Evolutionary conservation across 164 flowering plant species (phyloP).

Genomic region (Houttuynia cordata): DNA sequence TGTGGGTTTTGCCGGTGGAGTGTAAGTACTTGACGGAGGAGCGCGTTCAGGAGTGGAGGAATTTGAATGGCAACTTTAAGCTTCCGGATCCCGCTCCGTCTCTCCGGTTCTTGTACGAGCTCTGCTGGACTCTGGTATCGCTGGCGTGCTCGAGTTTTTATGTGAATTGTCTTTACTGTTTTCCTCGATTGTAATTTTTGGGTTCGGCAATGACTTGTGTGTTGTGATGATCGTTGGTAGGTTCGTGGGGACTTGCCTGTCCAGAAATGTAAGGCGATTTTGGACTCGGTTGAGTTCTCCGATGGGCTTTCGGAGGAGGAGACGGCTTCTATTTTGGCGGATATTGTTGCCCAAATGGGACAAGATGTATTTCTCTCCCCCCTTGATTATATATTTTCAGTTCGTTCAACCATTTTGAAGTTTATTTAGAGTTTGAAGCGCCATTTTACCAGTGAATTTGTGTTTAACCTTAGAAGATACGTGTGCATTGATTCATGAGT

Average conservation of each 20-base stretch:
- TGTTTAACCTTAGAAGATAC: no score
- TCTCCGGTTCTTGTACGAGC: conserved; percentile 83
- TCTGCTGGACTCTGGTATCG: conserved; percentile 57
- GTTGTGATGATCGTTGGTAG: conserved; percentile 20
- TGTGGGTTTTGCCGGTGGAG: conserved; percentile 61
- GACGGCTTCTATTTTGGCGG: conserved; percentile 63
- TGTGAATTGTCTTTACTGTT: not conserved
- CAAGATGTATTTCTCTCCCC: conserved; percentile 42
- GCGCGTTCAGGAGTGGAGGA: conserved; percentile 54
- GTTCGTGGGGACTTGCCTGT: conserved; percentile 75
- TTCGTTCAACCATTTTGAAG: not conserved
- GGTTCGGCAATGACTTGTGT: not conserved
- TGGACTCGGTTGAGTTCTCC: conserved; percentile 61
- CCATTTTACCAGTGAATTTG: not conserved
- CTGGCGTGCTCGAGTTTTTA: not conserved
- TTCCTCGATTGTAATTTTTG: not conserved
- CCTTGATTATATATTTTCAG: not conserved
- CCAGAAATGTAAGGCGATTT: conserved; percentile 60
- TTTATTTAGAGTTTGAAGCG: not conserved
- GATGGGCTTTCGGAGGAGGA: conserved; percentile 41
- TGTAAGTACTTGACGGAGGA: conserved; percentile 58
- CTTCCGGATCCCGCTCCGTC: conserved; percentile 42
- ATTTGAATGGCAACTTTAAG: conserved; percentile 36
- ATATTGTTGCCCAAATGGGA: conserved; percentile 83
- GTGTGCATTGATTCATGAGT: no score